Base-by-base conservation (phyloP, 805 yeast genomes). In the Kazachstania taianensis region DNA sequence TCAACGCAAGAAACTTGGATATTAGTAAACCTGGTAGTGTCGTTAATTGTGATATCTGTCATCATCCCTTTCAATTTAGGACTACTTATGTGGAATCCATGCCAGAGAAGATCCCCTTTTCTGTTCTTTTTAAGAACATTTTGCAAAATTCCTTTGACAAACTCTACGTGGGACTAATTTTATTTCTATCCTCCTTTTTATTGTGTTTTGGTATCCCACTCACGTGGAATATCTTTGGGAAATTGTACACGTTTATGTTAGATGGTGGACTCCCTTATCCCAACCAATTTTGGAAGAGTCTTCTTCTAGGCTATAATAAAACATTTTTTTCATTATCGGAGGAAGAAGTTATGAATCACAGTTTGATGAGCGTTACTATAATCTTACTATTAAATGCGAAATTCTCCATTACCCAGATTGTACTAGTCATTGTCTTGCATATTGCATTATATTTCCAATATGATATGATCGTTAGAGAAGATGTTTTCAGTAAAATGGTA, bases 31-130 rank as follows among this genome's bases (percentile, higher is more conserved):
- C 57, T 13, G 62, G 62, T 20, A 74, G 77, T 40, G 69, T 69
- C 23, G 67, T 78, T 9, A 67, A 72, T 26, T 92, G 97, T 68
- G 97, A 89, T 55, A 81, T 92, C 28, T 92, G 97, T 57, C 80
- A 85, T 49, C 66, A 81, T 24, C 72, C 75, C 20, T 86, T 81
- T 57, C 68, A 66, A 38, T 82, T 82, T 55, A 67, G 69, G 20
- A 80, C 84, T 17, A 67, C 75, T 2, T 82, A 79, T 53, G 71
- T 70, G 33, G 73, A 70, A 2, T 57, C 72, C 32, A 79, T 80
- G 75, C 92, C 94, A 2, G 59, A 55, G 7, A 54, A 60, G 18
- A 70, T 82, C 17, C 94, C 95, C 0, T 8, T 73, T 2, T 40
- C 46, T 1, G 55, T 77, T 28, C 56, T 82, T 12, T 29, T 73